These are phyloP conservation scores for Taxillus chinensis DNA, from an alignment of 164 flowering plant genomes.

Conservation along the genomic window DNA sequence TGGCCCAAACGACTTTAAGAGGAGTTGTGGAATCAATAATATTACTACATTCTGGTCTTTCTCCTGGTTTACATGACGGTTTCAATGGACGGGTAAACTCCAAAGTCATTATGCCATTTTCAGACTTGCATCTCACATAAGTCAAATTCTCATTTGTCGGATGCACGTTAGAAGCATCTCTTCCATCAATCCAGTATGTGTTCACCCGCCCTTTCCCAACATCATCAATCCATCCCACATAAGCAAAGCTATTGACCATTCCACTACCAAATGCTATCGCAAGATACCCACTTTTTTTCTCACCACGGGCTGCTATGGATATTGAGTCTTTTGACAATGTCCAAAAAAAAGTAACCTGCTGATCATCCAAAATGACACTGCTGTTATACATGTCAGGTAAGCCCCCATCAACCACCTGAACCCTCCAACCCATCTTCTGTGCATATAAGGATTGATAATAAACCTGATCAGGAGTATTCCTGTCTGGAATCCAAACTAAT, in stretches of 20 bases:
- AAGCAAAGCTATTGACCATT: constrained; percentile 85
- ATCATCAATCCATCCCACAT: constrained; percentile 86
- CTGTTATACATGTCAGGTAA: constrained; percentile 88
- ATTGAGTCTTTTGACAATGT: constrained; percentile 57
- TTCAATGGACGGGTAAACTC: constrained; percentile 84
- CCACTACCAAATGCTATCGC: constrained; percentile 88
- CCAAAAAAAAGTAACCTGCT: constrained; percentile 94
- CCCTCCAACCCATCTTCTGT: constrained; percentile 94
- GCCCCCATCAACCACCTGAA: constrained; percentile 97
- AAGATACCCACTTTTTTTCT: constrained; percentile 89
- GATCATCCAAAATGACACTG: constrained; percentile 89
- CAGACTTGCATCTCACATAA: constrained; percentile 77
- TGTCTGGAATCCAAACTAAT: constrained; percentile 71
- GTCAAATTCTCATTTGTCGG: constrained; percentile 84
- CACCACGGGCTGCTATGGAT: constrained; percentile 84
- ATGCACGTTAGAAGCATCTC: constrained; percentile 60
- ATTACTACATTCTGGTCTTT: constrained; percentile 66
- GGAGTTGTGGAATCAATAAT: constrained; percentile 85
- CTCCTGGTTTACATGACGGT: constrained; percentile 45
- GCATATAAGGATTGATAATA: constrained; percentile 70
- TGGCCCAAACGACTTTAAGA: constrained; percentile 86
- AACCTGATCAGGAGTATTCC: constrained; percentile 92
- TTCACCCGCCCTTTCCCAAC: constrained; percentile 60
- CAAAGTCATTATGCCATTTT: constrained; percentile 80
- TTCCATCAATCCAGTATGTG: constrained; percentile 85